Evolutionary conservation across 2,329 filamentous ascomycete genomes (phyloP).

Genomic region (Colletotrichum aenigma): DNA sequence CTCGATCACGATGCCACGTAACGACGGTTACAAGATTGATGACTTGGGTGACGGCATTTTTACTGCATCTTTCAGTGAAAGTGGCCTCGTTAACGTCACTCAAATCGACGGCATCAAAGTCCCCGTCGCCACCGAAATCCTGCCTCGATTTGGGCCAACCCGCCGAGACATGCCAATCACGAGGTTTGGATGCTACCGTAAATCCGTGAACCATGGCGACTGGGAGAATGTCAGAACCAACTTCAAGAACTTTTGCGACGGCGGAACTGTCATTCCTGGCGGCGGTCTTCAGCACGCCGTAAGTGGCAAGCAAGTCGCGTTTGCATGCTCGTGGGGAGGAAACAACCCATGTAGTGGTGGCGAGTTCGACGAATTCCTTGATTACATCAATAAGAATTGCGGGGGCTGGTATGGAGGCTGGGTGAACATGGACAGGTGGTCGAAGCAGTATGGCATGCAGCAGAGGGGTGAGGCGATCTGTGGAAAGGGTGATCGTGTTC

Average conservation of each 20-base stretch:
- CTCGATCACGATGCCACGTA: neutral
- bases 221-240: neutral
- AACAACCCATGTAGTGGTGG: fast-evolving
- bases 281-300: neutral
- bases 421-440: neutral
- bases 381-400: neutral
- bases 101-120: neutral
- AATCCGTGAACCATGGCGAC: neutral
- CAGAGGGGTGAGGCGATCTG: neutral
- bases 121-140: too few species aligned
- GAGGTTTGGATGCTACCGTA: neutral
- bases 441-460: neutral
- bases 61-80: neutral
- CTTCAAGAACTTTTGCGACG: neutral
- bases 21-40: neutral
- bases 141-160: too few species aligned
- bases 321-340: neutral
- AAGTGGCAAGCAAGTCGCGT: neutral
- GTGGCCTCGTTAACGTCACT: neutral
- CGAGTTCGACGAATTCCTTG: neutral
- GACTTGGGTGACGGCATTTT: neutral
- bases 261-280: too few species aligned
- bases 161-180: neutral
- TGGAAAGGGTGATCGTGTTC: neutral
- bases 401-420: neutral